A percentile compares a stretch with the other conserved stretches of the same genome.
Conservation (phyloP, 164 flowering plant genomes). For the Paratinospora sagittata region DNA sequence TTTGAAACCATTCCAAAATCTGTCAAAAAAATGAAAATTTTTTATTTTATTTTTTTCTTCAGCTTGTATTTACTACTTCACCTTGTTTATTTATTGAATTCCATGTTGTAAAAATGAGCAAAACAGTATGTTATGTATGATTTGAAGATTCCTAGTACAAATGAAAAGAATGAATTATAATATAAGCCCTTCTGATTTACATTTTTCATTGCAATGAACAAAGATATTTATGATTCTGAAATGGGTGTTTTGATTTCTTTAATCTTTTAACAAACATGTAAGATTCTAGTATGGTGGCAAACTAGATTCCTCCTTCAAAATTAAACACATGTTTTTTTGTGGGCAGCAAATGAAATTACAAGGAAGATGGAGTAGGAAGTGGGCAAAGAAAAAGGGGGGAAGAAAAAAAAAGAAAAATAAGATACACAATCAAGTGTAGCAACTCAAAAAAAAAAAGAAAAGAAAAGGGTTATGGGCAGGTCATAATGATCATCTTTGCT, state of each 20-base stretch:
- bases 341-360: not conserved
- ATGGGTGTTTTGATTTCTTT: not conserved
- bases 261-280: not conserved
- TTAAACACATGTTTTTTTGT: not conserved
- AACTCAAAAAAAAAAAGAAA: not conserved
- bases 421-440: not conserved
- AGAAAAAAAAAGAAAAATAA: not conserved
- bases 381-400: not conserved
- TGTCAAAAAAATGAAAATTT: not conserved
- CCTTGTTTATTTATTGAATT: too few relatives aligned
- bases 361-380: not conserved
- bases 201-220: too few relatives aligned
- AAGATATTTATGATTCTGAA: not conserved
- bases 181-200: too few relatives aligned
- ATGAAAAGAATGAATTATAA: too few relatives aligned
- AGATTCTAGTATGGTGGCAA: not conserved
- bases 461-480: not conserved
- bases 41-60: too few relatives aligned
- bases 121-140: too few relatives aligned
- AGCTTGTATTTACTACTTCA: too few relatives aligned
- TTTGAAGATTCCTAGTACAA: too few relatives aligned
- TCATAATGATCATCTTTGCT: not conserved
- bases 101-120: too few relatives aligned
- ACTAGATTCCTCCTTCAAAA: too few relatives aligned
- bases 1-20: slow-evolving; percentile 22